Evolutionary conservation across 345 rosid species (phyloP).

Genomic region (Kandelia obovata): DNA sequence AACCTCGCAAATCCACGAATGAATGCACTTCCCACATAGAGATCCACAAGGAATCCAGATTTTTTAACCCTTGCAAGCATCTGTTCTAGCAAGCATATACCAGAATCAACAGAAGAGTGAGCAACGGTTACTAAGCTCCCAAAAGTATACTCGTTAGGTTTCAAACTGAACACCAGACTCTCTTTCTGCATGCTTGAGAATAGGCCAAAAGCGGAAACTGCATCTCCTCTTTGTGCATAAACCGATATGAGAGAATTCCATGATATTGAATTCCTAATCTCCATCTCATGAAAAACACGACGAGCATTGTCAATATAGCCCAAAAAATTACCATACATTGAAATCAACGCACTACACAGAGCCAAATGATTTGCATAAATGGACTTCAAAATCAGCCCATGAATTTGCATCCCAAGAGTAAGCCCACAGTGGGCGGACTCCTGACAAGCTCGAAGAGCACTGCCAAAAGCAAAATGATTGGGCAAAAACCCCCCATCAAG

Average conservation of each 20-base stretch:
- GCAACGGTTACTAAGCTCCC: slow-evolving; percentile 78
- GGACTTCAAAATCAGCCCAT: slow-evolving; percentile 61
- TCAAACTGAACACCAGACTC: slow-evolving; percentile 27
- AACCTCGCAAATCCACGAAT: slow-evolving; percentile 71
- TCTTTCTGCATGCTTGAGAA: slow-evolving; percentile 60
- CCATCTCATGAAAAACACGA: slow-evolving; percentile 56
- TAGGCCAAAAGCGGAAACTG: slow-evolving; percentile 50
- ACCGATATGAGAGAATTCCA: slow-evolving; percentile 77
- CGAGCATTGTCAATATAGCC: slow-evolving; percentile 42
- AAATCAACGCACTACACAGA: slow-evolving; percentile 65
- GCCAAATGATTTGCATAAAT: slow-evolving; percentile 45
- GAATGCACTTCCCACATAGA: slow-evolving; percentile 85
- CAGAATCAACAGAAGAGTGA: slow-evolving; percentile 44
- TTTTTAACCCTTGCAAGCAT: slow-evolving; percentile 55
- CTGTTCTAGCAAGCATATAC: slow-evolving; percentile 64
- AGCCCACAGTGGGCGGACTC: slow-evolving; percentile 41
- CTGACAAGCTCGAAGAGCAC: slow-evolving; percentile 71
- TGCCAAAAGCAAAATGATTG: slow-evolving; percentile 62
- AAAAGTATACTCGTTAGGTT: slow-evolving; percentile 81
- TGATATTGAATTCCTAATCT: slow-evolving; percentile 52
- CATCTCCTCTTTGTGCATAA: slow-evolving; percentile 56
- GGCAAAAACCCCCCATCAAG: slow-evolving; percentile 43
- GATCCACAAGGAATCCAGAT: slow-evolving; percentile 63
- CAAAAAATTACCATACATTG: slow-evolving; percentile 61
- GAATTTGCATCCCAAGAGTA: slow-evolving; percentile 66